These are phyloP conservation scores for Delphinella strobiligena DNA, from an alignment of 2,329 filamentous ascomycete species.

Conservation along the genomic window DNA sequence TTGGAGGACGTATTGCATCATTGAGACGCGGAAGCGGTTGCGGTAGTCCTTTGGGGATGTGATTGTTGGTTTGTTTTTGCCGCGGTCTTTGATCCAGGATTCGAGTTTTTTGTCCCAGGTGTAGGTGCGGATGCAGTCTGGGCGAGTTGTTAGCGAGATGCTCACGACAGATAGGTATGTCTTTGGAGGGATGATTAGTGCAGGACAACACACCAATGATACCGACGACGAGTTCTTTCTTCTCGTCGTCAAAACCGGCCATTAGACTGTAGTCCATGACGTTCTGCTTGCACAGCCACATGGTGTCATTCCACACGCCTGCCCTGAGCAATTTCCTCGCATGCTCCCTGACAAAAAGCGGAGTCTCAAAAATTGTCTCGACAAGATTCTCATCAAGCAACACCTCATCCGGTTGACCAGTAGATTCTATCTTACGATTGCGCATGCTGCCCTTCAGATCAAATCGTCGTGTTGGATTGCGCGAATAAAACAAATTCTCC, in stretches of 20 bases:
- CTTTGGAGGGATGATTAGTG: too few species aligned
- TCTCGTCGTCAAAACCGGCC: constrained; percentile 87
- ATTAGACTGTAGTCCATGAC: constrained; percentile 99
- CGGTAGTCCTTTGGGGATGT: constrained; percentile 98
- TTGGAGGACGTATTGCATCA: constrained; percentile 77
- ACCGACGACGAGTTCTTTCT: constrained; percentile 86
- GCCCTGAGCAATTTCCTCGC: constrained; percentile 85
- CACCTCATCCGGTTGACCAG: constrained; percentile 91
- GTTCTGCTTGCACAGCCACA: constrained; percentile 87
- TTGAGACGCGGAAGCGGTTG: constrained; percentile 86
- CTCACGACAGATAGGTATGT: constrained; percentile 14
- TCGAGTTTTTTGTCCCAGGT: constrained; percentile 99
- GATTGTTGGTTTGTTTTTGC: constrained; percentile 78
- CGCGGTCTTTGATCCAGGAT: constrained; percentile 97
- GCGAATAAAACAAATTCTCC: constrained; percentile 97
- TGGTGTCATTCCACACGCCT: constrained; percentile 93
- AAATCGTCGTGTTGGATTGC: constrained; percentile 66
- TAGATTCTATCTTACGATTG: constrained; percentile 92
- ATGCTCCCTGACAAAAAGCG: constrained; percentile 88
- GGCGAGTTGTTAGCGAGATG: neutral
- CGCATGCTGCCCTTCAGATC: constrained; percentile 98
- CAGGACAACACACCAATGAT: constrained; percentile 49
- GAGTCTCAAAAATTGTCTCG: constrained; percentile 96
- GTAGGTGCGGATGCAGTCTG: constrained; percentile 90
- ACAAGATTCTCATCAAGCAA: constrained; percentile 97